These are phyloP conservation scores for Dactylellina haptotyla DNA, from an alignment of 2,329 filamentous ascomycete species.

Conservation along the genomic window DNA sequence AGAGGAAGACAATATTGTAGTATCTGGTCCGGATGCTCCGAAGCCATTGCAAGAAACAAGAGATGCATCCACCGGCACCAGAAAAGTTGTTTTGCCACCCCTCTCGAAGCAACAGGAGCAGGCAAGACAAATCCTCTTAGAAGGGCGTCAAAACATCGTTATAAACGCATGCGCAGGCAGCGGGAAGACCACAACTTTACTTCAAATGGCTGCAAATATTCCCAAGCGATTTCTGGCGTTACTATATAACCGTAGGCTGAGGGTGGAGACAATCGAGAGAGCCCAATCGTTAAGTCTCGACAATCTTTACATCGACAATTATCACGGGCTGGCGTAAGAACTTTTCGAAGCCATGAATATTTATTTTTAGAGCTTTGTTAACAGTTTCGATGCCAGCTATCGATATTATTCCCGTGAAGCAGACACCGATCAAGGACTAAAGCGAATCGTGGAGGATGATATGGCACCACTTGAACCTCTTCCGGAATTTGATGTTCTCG, in stretches of 20 bases:
- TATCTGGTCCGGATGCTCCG: conserved; percentile 36
- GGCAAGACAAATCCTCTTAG: conserved; percentile 33
- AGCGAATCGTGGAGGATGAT: conserved; percentile 52
- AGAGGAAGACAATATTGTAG: conserved; percentile 21
- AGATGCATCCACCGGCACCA: conserved; percentile 29
- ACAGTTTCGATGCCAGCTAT: conserved; percentile 6
- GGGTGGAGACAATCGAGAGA: conserved; percentile 49
- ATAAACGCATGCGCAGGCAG: conserved; percentile 56
- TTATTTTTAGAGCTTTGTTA: conserved; percentile 1
- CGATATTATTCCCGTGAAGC: conserved; percentile 52
- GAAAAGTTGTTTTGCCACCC: conserved; percentile 30
- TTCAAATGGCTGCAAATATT: conserved; percentile 51
- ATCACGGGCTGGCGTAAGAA: conserved; percentile 52
- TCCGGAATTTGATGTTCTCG: conserved; percentile 48
- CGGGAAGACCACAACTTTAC: conserved; percentile 55
- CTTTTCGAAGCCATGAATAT: neutral
- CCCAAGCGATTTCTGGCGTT: conserved; percentile 41
- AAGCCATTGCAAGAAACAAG: conserved; percentile 38
- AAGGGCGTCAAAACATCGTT: conserved; percentile 50
- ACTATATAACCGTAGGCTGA: conserved; percentile 54
- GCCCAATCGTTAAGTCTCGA: conserved; percentile 18
- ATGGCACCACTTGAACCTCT: conserved; percentile 29
- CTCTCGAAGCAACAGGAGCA: conserved; percentile 49
- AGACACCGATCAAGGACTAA: conserved; percentile 54
- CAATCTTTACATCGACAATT: conserved; percentile 54